These are phyloP conservation scores for Psilocybe azurescens DNA, from an alignment of 768 basidiomycete genomes.

Conservation along the genomic window DNA sequence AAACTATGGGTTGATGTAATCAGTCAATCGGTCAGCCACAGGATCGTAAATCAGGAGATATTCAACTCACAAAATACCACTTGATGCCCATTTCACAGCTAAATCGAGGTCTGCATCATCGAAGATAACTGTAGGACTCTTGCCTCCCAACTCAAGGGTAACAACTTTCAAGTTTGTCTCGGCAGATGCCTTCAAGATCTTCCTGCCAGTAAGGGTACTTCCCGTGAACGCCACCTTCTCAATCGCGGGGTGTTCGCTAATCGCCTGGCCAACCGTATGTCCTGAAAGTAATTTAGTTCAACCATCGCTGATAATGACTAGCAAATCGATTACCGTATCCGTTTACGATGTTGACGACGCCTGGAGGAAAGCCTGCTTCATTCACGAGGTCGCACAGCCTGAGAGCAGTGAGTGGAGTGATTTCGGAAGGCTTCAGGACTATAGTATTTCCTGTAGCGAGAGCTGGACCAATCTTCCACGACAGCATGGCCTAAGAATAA, in stretches of 20 bases:
- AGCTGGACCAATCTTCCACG: conserved; percentile 78
- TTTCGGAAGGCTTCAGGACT: conserved; percentile 79
- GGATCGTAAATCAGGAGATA: background rate
- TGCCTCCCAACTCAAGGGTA: conserved; percentile 76
- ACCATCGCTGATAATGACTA: background rate
- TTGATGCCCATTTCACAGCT: conserved; percentile 67
- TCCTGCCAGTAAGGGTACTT: conserved; percentile 72
- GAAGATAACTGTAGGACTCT: conserved; percentile 68
- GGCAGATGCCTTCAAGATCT: conserved; percentile 72
- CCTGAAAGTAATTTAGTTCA: conserved; percentile 23
- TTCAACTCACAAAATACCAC: conserved; percentile 63
- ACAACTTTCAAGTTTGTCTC: conserved; percentile 78
- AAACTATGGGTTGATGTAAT: conserved; percentile 15
- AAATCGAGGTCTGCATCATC: conserved; percentile 68
- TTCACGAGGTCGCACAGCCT: conserved; percentile 53
- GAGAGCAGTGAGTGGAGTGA: conserved; percentile 73
- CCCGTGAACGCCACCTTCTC: conserved; percentile 84
- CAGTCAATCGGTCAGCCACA: background rate
- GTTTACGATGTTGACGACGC: conserved; percentile 73
- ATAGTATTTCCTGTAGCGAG: conserved; percentile 78
- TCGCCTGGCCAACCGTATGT: conserved; percentile 66
- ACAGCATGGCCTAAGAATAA: conserved; percentile 45
- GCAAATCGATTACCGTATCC: conserved; percentile 55
- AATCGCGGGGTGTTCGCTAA: conserved; percentile 66
- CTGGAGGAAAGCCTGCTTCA: conserved; percentile 78